Evolutionary conservation across 2,329 filamentous ascomycete species (phyloP), one percentile per base, ranked within the genome.

Genomic region (Fusarium mundagurra): DNA sequence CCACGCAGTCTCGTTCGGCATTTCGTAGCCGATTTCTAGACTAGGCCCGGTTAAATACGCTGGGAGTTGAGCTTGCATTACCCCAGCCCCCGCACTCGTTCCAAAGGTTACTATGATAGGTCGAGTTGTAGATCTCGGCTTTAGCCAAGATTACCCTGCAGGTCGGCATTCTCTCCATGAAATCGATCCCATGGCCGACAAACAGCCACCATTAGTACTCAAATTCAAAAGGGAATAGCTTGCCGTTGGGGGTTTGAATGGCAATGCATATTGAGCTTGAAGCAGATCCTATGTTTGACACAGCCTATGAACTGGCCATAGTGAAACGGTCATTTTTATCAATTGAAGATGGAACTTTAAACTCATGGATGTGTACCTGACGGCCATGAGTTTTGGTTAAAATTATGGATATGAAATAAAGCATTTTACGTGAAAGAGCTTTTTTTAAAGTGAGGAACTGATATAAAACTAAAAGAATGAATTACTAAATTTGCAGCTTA

Each of bases 401-500:
- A 14, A 1, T 0, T 47, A 7, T 18, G 22, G 6, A 14, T 0
- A 20, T 6, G 5, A 24, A 7, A 0, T 4, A 20, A 14, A 3
- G 24, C 24, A 16, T 29, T 7, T 0, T 16, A 47, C 1, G 3
- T 11, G 20, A 18, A 20, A 47, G 4, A 16, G 18, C 7, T 8
- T 29, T 20, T 17, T 9, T 17, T 3, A 22, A 17, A 48, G 14
- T 2, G 20, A 36, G 6, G 18, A 22, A 22, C n/a, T 14, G 10
- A 16, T 8, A 11, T 27, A 11, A 16, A 2, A n/a, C 17, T 16
- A 0, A 36, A 22, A 27, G 17, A 53, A 48, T 29, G 0, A 6
- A 22, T 31, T 48, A 2, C 6, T 31, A 22, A 1, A 31, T 22
- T 22, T 0, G 18, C 20, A 16, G 27, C 20, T 16, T 6, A 8